Percentiles rank a stretch among this genome's conserved stretches.
phyloP scores from a whole-genome alignment of 2,329 filamentous ascomycete genomes.

The Neoascochyta sp. region DNA sequence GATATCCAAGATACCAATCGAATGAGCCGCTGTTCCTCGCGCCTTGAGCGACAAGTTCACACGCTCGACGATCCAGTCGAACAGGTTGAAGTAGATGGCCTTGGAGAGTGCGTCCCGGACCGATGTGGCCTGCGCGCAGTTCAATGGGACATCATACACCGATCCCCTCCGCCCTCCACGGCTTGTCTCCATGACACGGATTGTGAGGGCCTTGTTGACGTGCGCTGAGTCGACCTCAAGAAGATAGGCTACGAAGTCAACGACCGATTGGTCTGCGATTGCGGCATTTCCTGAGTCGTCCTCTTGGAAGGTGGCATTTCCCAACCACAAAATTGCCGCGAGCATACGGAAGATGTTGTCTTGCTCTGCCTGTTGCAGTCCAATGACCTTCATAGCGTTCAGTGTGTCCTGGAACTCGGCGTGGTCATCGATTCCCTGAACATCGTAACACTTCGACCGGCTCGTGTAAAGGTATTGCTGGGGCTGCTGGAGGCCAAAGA shows the following conservation, averaged over 20 bases:
- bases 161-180: conserved; percentile 64
- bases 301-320: conserved; percentile 87
- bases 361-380: conserved; percentile 80
- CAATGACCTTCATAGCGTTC: conserved; percentile 92
- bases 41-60: conserved; percentile 86
- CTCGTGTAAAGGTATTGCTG: conserved; percentile 93
- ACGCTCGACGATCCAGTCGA: conserved; percentile 95
- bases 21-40: conserved; percentile 69
- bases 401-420: conserved; percentile 87
- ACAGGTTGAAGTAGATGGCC: conserved; percentile 95
- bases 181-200: conserved; percentile 74
- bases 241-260: conserved; percentile 91
- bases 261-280: conserved; percentile 82
- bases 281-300: conserved; percentile 85
- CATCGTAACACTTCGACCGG: conserved; percentile 89
- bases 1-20: conserved; percentile 96
- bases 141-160: conserved; percentile 72
- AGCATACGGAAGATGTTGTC: conserved; percentile 97
- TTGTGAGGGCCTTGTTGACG: conserved; percentile 82
- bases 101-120: conserved; percentile 90
- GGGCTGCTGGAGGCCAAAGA: conserved; percentile 86
- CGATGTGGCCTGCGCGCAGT: conserved; percentile 77
- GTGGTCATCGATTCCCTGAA: conserved; percentile 87
- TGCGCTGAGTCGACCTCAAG: conserved; percentile 79
- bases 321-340: conserved; percentile 85